Evolutionary conservation across 2,329 filamentous ascomycete genomes (phyloP), one percentile per base, ranked within the genome.

Genomic region (Fusarium piperis): DNA sequence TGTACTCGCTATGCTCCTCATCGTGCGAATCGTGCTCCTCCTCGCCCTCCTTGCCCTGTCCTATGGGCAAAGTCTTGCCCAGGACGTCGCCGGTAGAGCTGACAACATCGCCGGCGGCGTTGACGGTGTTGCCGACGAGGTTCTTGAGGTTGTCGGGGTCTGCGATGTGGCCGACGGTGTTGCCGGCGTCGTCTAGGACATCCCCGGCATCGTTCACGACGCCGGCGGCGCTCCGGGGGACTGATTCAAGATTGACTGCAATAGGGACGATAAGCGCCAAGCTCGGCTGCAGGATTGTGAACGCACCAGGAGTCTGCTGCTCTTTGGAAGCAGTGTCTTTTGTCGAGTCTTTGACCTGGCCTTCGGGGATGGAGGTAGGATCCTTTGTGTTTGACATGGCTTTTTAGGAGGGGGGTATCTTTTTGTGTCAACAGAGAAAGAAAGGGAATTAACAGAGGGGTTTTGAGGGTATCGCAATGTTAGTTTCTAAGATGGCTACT

Each of bases 181-280:
- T 84, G 58, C 83, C 85, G 12, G 81, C 74, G 12, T 82, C 77
- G 63, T 86, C 83, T 38, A 86, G 76, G 18, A 86, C 82, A 16
- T 85, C 83, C 16, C 85, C 85, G 23, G 78, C 73, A 65, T 85
- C 82, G 74, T 82, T 83, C 58, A 86, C 84, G 55, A 82, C 78
- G 36, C 83, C 81, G 18, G 81, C 82, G 51, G 79, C 79, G 13
- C 84, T 81, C 58, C 81, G 75, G 32, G 81, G 80, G 44, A 81
- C 72, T 48, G 75, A 75, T 26, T 79, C 64, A 46, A 73, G 58
- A 41, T 79, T 77, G 66, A 77, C 78, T 80, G 62, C 65, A 72
- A 76, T 62, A 57, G 74, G 72, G 68, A 76, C 64, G 70, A 76
- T 76, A 67, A 76, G 74, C 64, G 72, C 70, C 53, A 74, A 64